A percentile compares a stretch with the other conserved stretches of the same genome.
Conservation (phyloP, 1,139 yeast species). For the Debaryomyces psychrophilus region DNA sequence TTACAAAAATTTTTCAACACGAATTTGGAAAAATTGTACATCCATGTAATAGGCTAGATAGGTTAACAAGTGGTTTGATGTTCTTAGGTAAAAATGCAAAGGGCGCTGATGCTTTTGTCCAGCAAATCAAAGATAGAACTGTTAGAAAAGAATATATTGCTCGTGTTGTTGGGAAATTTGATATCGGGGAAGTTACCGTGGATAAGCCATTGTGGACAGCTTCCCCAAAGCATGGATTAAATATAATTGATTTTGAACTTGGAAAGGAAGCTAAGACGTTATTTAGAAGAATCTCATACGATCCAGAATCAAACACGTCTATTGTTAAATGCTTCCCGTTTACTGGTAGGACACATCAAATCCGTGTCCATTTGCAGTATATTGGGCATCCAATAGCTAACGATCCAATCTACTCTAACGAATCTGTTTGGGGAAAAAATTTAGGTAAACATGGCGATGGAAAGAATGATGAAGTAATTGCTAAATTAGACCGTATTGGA, state of each 20-base stretch:
- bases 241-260: constrained; percentile 59
- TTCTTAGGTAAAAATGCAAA: constrained; percentile 81
- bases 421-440: constrained; percentile 68
- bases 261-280: constrained; percentile 69
- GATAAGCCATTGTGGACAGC: constrained; percentile 72
- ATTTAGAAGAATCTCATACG: constrained; percentile 62
- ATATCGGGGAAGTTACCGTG: constrained; percentile 51
- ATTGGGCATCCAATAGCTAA: constrained; percentile 91
- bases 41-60: constrained; percentile 89
- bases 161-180: constrained; percentile 83
- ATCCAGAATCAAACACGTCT: constrained; percentile 58
- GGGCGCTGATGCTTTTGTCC: constrained; percentile 78
- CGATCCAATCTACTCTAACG: constrained; percentile 81
- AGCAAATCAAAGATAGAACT: constrained; percentile 72
- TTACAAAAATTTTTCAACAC: constrained; percentile 77
- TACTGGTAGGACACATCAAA: constrained; percentile 95
- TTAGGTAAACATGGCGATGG: constrained; percentile 60
- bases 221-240: constrained; percentile 79
- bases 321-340: constrained; percentile 81
- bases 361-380: constrained; percentile 86
- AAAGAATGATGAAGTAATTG: constrained; percentile 48
- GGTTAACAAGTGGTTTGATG: constrained; percentile 94
- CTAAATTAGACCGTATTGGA: constrained; percentile 63
- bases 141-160: constrained; percentile 87
- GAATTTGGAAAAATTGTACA: constrained; percentile 68